Base-by-base conservation (phyloP, 2,329 filamentous ascomycete genomes). In the Fusarium anguioides region DNA sequence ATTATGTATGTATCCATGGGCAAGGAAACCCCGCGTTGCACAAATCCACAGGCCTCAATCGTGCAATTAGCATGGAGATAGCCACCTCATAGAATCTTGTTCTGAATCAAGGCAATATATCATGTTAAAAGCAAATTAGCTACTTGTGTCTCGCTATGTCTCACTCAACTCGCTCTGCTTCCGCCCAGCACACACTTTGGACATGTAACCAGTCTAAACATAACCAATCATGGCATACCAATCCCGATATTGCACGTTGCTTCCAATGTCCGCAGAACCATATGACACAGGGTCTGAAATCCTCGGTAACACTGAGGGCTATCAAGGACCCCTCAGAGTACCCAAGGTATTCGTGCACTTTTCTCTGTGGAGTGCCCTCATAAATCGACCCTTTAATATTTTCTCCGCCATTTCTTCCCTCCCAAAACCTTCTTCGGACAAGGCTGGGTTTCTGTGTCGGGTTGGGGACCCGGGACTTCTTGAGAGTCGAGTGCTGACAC, bases 31-130 rank as follows among this genome's bases (percentile, higher is more conserved):
- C 39, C n/a, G 23, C 31, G 27, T 41, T 29, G 24, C 26, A n/a
- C 29, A 24, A 42, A 45, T 33, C 20, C 44, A 62, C 29, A 26
- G 44, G 52, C 44, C 48, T 46, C 37, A 56, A 52, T 24, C 24
- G 46, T 51, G 54, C 42, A 44, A 35, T 48, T 10, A 51, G 40
- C 63, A 64, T 37, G 36, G 60, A 33, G 33, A 29, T 35, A 21
- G 39, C 48, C 46, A 41, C 27, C 44, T 29, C 52, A 53, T 45
- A 60, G 35, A 53, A 31, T 59, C 64, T 50, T 58, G 53, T 53
- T 31, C 56, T 52, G 42, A 69, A 59, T 64, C 37, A 71, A 72
- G 66, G 54, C 66, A 71, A 68, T 70, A 63, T 63, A 59, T 60
- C 61, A 62, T 65, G 53, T 68, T 68, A 41, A 64, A 67, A 60